Evolutionary conservation across 495 filamentous ascomycete species (phyloP).

Genomic region (Aspergillus indologenus): DNA sequence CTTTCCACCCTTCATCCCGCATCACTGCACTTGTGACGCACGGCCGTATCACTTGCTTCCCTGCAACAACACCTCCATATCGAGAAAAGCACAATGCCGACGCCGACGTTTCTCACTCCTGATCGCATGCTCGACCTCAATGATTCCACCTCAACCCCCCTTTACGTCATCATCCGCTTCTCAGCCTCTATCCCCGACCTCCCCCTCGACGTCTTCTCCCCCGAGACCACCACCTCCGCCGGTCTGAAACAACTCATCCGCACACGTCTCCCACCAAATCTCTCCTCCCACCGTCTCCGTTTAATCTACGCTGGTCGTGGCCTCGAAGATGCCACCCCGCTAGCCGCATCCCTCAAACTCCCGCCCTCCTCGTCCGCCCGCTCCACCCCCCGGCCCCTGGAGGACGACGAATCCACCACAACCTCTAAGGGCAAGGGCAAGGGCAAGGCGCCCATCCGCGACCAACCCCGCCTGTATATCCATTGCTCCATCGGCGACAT

Average conservation of each 20-base stretch:
- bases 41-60: not conserved
- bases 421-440: constrained; percentile 48
- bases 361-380: constrained; percentile 47
- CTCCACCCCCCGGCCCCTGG: constrained; percentile 18
- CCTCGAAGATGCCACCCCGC: constrained; percentile 64
- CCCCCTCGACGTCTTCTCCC: constrained; percentile 65
- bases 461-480: constrained; percentile 63
- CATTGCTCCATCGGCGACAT: constrained; percentile 82
- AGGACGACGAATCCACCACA: constrained; percentile 21
- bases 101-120: not conserved
- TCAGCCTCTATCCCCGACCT: constrained; percentile 80
- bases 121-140: not conserved
- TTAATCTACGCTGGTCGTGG: constrained; percentile 87
- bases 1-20: not conserved
- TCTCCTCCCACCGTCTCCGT: constrained; percentile 66
- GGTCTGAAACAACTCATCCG: constrained; percentile 82
- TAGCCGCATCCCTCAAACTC: constrained; percentile 62
- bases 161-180: constrained; percentile 84
- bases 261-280: constrained; percentile 56
- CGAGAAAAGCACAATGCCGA: not conserved
- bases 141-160: constrained; percentile 21
- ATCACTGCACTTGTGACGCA: not conserved
- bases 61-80: not conserved
- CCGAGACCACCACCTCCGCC: constrained; percentile 65
- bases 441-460: constrained; percentile 53